phyloP scores from a whole-genome alignment of 2,329 filamentous ascomycete genomes.

The Penicillium sp. region DNA sequence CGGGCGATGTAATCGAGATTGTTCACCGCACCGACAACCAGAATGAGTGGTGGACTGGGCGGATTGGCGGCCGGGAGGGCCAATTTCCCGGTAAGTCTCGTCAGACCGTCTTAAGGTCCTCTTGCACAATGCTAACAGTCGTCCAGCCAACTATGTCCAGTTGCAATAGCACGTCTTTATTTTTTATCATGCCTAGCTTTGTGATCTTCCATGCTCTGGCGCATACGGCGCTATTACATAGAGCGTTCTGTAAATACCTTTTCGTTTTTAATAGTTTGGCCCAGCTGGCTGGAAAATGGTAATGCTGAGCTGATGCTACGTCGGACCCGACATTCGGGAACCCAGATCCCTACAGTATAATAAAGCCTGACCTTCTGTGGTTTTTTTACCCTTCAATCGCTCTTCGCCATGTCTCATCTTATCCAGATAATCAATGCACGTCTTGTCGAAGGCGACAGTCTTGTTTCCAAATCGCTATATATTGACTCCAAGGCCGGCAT shows the following conservation, averaged over 20 bases:
- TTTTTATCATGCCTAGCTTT: background rate
- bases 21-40: constrained; percentile 74
- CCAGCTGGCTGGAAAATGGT: constrained; percentile 10
- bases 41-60: constrained; percentile 97
- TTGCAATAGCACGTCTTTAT: constrained; percentile 24
- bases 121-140: constrained; percentile 9
- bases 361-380: background rate
- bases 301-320: constrained; percentile 1
- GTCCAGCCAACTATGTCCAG: constrained; percentile 37
- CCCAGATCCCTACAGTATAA: background rate
- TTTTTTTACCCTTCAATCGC: background rate
- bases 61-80: constrained; percentile 70
- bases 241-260: constrained; percentile 26
- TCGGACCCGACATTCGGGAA: background rate
- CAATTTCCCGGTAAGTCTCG: constrained; percentile 80
- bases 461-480: constrained; percentile 29
- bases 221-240: constrained; percentile 22
- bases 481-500: constrained; percentile 7
- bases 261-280: constrained; percentile 10
- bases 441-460: constrained; percentile 30
- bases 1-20: constrained; percentile 88
- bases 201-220: constrained; percentile 11
- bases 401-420: constrained; percentile 3
- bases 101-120: background rate
- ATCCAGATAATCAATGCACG: constrained; percentile 24